A percentile compares a stretch with the other conserved stretches of the same genome.
phyloP scores from a whole-genome alignment of 75 land plant species.

The Picea glauca region DNA sequence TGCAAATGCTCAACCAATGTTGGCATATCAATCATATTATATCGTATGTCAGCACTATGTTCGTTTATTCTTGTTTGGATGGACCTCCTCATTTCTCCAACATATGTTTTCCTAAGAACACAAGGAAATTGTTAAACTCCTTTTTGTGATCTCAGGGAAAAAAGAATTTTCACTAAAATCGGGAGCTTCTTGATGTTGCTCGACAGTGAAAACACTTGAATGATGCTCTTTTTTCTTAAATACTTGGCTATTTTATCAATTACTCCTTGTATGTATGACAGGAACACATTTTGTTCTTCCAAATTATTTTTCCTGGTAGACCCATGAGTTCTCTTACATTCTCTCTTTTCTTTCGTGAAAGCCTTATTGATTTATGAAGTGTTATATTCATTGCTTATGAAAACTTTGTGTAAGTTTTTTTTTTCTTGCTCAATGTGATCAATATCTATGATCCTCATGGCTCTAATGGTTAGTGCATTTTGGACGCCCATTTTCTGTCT shows the following conservation, averaged over 20 bases:
- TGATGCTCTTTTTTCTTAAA: neutral
- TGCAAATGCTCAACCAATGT: neutral
- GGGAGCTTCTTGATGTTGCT: neutral
- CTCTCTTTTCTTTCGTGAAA: neutral
- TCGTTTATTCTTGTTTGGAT: conserved; percentile 10
- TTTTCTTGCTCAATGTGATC: neutral
- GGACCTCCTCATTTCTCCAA: neutral
- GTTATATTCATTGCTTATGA: neutral
- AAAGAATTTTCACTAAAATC: neutral
- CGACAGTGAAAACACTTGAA: neutral
- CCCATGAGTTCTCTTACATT: neutral
- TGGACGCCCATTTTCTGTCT: neutral
- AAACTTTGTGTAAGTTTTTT: neutral
- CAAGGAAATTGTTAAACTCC: neutral
- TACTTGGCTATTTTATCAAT: neutral
- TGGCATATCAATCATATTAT: neutral
- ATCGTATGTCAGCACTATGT: neutral
- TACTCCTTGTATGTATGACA: neutral
- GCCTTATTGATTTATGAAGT: neutral
- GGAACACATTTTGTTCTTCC: neutral
- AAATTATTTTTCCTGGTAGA: neutral
- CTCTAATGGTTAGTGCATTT: neutral
- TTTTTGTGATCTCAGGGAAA: neutral
- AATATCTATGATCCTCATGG: neutral
- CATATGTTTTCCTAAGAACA: neutral